These are phyloP conservation scores for Eucalyptus shirleyi DNA, from an alignment of 345 rosid genomes.

Conservation along the genomic window DNA sequence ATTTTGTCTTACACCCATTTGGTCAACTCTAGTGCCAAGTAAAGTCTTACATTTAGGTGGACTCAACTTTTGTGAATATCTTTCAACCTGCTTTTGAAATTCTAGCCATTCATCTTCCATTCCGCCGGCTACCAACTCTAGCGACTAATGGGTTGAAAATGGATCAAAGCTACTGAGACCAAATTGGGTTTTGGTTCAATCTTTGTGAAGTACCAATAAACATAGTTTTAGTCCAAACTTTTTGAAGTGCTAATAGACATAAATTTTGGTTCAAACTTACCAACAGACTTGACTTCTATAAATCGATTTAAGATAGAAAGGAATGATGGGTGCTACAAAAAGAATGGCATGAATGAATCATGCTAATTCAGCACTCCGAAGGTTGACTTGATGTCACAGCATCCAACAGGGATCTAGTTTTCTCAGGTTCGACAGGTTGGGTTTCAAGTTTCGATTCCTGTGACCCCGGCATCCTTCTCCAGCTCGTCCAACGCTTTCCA, in stretches of 20 bases:
- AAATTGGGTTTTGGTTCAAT: not conserved
- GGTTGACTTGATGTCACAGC: not conserved
- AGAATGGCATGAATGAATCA: not conserved
- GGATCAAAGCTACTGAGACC: not conserved
- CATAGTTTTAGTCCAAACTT: not conserved
- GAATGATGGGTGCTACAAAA: not conserved
- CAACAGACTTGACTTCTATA: not conserved
- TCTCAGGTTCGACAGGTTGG: not conserved
- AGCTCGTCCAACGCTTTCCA: conserved; percentile 14
- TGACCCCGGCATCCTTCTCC: not conserved
- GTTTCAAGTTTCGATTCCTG: not conserved
- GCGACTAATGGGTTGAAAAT: not conserved
- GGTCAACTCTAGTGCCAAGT: not conserved
- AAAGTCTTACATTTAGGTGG: not conserved
- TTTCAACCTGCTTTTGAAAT: not conserved
- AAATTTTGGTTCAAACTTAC: not conserved
- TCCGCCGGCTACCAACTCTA: not conserved
- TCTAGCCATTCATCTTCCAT: not conserved
- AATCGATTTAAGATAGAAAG: not conserved
- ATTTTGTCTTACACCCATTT: not conserved
- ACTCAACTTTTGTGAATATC: not conserved
- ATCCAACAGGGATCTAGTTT: not conserved
- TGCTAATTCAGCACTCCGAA: not conserved
- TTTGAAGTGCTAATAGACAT: not conserved
- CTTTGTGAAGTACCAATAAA: not conserved